Base-by-base conservation (phyloP, 306 rosid genomes). In the Prunus mira region DNA sequence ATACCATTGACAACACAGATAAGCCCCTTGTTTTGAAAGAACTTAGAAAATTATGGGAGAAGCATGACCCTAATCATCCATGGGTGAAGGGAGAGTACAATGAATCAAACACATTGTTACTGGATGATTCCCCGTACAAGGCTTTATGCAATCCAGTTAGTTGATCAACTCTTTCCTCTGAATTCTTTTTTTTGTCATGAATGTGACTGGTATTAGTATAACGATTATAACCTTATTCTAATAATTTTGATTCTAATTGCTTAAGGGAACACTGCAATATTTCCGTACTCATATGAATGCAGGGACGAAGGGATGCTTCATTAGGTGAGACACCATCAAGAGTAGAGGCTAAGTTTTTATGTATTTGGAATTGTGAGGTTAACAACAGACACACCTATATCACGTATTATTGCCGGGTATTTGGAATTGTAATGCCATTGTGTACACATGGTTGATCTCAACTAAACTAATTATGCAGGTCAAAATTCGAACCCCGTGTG, bases 61-160 rank as follows among this genome's bases (percentile, higher is more conserved):
- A 88, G 72, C 55, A 9, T n/a, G 86, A 83, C 15, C 89, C 85
- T 70, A 43, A 61, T 75, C 93, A 92, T 83, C 97, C 97, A 0
- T 92, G 93, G 87, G 83, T 82, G 80, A 88, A 74, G 74, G 97
- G 97, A 74, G 92, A 83, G 76, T 95, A 83, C 81, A 83, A 86
- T 27, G 93, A 88, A 83, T 80, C 96, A 28, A 95, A 92, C 88
- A 95, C 97, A 43, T 51, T 95, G 68, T 82, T 95, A 83, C 63
- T 95, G 85, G 97, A 95, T 83, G 99, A 95, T 78, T 90, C 97
- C 61, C 97, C 99, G 3, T 89, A 90, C 77, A 92, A 95, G 82
- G 96, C 97, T 38, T 82, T 92, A 56, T 19, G 82, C 81, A 95
- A 95, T 85, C 99, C 99, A 79, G 99, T 95, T 81, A 84, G 93